Conservation (phyloP, 2,329 filamentous ascomycete genomes). For the Fusarium algeriense region DNA sequence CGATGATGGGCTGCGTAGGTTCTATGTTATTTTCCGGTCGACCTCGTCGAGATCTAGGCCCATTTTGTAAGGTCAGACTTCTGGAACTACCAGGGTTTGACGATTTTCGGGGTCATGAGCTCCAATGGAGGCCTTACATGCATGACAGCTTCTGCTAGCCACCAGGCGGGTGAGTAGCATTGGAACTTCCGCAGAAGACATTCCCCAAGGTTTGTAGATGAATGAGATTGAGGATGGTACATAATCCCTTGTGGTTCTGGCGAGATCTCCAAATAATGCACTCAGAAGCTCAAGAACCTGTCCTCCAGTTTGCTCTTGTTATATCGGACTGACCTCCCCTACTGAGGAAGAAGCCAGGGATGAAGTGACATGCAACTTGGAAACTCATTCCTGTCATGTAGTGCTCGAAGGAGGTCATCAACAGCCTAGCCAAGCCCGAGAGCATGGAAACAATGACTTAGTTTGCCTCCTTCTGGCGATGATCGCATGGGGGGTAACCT, state of each 20-base stretch:
- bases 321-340: not conserved
- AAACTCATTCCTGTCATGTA: not conserved
- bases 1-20: not conserved
- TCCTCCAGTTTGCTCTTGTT: not conserved
- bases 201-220: not conserved
- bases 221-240: not conserved
- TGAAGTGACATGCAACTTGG: not conserved
- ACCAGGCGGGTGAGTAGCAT: too few relatives aligned
- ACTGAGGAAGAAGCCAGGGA: not conserved
- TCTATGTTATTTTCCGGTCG: rapidly evolving
- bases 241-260: too few relatives aligned
- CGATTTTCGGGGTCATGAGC: not conserved
- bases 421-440: not conserved
- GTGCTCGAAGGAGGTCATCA: rapidly evolving
- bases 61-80: not conserved
- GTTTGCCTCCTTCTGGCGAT: too few relatives aligned
- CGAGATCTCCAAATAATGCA: not conserved
- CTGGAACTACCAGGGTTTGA: too few relatives aligned
- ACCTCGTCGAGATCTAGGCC: not conserved
- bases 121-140: not conserved
- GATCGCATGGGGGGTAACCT: too few relatives aligned
- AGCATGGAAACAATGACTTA: too few relatives aligned
- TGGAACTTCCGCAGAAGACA: not conserved
- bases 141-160: not conserved
- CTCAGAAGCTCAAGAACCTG: not conserved